Conservation (phyloP, 2,329 filamentous ascomycete genomes). For the Scopulariopsis brevicaulis region DNA sequence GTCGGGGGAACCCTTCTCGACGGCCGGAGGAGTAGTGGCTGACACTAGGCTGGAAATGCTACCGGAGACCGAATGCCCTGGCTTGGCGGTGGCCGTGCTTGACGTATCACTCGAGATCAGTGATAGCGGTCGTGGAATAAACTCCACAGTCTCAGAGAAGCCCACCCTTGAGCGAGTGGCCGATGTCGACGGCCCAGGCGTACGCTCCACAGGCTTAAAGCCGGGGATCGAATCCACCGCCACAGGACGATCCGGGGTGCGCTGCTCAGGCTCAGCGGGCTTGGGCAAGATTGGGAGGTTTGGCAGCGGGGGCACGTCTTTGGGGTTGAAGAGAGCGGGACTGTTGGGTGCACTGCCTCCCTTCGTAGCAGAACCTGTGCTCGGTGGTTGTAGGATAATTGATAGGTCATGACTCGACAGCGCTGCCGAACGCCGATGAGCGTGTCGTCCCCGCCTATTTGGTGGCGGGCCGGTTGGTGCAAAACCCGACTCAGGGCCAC, state of each 20-base stretch:
- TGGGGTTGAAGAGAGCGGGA: constrained; percentile 5
- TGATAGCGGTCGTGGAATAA: constrained; percentile 72
- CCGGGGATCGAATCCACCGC: not conserved
- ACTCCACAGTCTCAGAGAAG: constrained; percentile 76
- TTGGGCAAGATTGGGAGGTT: constrained; percentile 6
- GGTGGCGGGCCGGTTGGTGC: constrained; percentile 40
- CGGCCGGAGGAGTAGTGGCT: constrained; percentile 21
- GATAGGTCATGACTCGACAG: constrained; percentile 77
- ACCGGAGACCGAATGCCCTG: constrained; percentile 62
- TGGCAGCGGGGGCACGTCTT: not conserved
- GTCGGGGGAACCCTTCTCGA: constrained; percentile 21
- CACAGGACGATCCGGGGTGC: not conserved
- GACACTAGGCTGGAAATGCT: constrained; percentile 73
- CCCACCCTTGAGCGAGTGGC: constrained; percentile 56
- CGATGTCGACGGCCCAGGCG: constrained; percentile 18
- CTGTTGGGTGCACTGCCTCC: constrained; percentile 5
- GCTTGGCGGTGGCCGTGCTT: constrained; percentile 59
- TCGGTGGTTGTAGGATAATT: constrained; percentile 49
- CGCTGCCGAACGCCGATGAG: constrained; percentile 69
- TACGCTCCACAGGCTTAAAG: not conserved
- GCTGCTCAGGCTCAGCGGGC: constrained; percentile 7
- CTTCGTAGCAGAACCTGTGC: not conserved
- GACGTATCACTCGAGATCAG: constrained; percentile 76
- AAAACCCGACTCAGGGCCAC: constrained; percentile 49
- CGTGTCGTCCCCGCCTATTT: constrained; percentile 53